Conservation (phyloP, 257 asterid genomes). For the Prunella vulgaris region DNA sequence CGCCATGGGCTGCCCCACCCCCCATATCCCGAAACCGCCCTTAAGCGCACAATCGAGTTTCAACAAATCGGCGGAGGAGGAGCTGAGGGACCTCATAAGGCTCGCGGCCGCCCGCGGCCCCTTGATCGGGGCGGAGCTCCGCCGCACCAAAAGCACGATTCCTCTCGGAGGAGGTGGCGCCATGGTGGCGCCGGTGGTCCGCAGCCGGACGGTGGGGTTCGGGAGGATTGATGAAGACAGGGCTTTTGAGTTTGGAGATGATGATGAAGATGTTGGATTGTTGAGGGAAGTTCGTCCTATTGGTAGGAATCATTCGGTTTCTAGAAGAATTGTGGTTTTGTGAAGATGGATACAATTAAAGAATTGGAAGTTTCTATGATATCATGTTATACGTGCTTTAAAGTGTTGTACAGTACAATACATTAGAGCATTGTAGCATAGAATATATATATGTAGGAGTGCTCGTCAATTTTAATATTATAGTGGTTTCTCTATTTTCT, state of each 20-base stretch:
- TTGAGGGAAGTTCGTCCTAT: slow-evolving; percentile 20
- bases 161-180: neutral
- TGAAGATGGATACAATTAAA: no score
- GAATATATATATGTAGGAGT: no score
- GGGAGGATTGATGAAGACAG: slow-evolving; percentile 55
- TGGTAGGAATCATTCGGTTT: slow-evolving; percentile 32
- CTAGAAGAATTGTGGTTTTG: slow-evolving; percentile 8
- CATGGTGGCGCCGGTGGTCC: slow-evolving; percentile 18
- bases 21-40: slow-evolving; percentile 18
- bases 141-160: slow-evolving; percentile 21
- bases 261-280: slow-evolving; percentile 21
- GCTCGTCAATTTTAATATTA: neutral
- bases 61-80: slow-evolving; percentile 19
- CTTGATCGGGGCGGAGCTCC: slow-evolving; percentile 13
- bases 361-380: neutral
- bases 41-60: slow-evolving; percentile 15
- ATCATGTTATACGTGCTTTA: neutral
- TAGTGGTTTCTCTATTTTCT: neutral
- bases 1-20: slow-evolving; percentile 30
- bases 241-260: slow-evolving; percentile 35
- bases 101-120: slow-evolving; percentile 29
- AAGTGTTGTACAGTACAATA: neutral
- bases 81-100: slow-evolving; percentile 36
- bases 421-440: no score
- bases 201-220: slow-evolving; percentile 39